Percentiles rank a stretch among this genome's conserved stretches.
phyloP scores from a whole-genome alignment of 208 protist species.

The Naegleria fowleri region DNA sequence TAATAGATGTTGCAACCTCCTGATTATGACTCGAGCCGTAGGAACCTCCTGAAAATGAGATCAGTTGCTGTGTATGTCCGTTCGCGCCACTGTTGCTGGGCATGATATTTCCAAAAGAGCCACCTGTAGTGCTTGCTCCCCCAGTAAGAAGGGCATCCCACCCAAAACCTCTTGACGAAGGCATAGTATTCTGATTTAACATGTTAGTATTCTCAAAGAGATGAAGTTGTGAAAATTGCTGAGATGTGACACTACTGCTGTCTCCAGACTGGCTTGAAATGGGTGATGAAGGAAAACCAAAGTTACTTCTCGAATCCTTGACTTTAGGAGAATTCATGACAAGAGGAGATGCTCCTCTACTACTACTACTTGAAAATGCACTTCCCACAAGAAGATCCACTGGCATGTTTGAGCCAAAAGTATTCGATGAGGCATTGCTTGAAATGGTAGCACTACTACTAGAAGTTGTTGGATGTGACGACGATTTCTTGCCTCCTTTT shows the following conservation, averaged over 20 bases:
- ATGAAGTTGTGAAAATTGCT: neutral
- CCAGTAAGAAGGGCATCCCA: neutral
- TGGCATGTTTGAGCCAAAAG: too few species aligned
- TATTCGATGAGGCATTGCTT: too few species aligned
- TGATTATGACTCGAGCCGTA: neutral
- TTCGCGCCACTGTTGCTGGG: neutral
- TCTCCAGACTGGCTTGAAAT: neutral
- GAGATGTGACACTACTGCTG: neutral
- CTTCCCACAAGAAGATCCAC: too few species aligned
- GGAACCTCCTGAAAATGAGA: neutral
- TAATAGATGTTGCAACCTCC: neutral
- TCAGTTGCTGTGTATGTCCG: neutral
- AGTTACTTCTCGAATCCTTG: neutral
- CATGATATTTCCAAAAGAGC: too few species aligned
- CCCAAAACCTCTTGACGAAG: neutral
- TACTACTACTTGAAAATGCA: neutral
- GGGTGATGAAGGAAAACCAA: neutral
- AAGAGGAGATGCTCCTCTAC: neutral
- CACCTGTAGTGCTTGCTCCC: too few species aligned
- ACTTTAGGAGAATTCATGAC: neutral
- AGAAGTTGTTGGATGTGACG: too few species aligned
- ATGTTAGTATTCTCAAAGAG: neutral
- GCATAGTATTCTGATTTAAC: neutral
- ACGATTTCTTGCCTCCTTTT: neutral
- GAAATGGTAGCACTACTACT: too few species aligned